phyloP scores from a whole-genome alignment of 345 rosid species.

The Salix brachista region DNA sequence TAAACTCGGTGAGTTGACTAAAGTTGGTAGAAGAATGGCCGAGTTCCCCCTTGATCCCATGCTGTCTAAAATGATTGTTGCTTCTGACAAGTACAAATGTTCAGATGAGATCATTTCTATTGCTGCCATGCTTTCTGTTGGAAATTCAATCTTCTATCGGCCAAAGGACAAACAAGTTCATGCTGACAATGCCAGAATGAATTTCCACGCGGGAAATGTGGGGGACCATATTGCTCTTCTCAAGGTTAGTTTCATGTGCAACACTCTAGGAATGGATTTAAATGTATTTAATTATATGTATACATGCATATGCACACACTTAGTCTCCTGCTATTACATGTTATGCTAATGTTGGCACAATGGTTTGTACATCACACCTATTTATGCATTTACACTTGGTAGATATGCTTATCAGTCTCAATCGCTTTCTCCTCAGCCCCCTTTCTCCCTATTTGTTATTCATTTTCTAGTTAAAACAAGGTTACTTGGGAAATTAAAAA shows the following conservation, averaged over 20 bases:
- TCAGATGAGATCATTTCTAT: conserved; percentile 85
- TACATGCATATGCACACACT: background rate
- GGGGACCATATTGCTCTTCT: conserved; percentile 92
- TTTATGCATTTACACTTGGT: background rate
- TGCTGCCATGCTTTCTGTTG: conserved; percentile 61
- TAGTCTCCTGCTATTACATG: too few species aligned
- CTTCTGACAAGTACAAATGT: conserved; percentile 82
- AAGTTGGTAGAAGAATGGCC: conserved; percentile 92
- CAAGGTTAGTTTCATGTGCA: conserved; percentile 47
- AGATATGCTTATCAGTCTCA: conserved; percentile 2
- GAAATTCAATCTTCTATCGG: conserved; percentile 60
- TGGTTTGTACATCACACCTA: background rate
- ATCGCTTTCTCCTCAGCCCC: background rate
- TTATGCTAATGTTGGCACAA: too few species aligned
- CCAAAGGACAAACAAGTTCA: conserved; percentile 98
- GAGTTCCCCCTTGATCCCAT: conserved; percentile 96
- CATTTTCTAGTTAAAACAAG: too few species aligned
- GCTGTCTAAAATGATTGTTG: conserved; percentile 90
- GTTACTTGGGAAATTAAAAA: too few species aligned
- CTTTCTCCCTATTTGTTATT: too few species aligned
- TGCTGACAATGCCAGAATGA: conserved; percentile 92
- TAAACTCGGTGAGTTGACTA: conserved; percentile 90
- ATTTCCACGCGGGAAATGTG: conserved; percentile 85
- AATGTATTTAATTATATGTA: background rate
- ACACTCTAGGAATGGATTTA: background rate